Evolutionary conservation across 371 early-diverging fungal species (phyloP), one percentile per base, ranked within the genome.

Genomic region (Saksenaea oblongispora): DNA sequence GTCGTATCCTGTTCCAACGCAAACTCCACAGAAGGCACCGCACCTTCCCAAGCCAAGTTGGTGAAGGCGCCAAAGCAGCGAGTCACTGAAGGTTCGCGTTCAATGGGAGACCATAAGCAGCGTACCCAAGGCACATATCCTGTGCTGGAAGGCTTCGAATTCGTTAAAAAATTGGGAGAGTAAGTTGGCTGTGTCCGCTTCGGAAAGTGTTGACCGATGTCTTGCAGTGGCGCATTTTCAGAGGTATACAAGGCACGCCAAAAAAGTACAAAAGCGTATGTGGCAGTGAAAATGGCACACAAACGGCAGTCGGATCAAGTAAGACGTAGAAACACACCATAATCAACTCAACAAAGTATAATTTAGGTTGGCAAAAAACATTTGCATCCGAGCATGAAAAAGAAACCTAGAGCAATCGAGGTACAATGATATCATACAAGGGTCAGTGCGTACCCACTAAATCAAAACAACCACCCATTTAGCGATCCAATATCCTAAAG

Each of bases 211-310:
- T 17, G 9, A 55, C 14, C 34, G 35, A 26, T 44, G 34, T 51
- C 41, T 54, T 62, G 54, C 74, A 89, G 88, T 69, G 93, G 93
- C 54, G 93, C 91, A 18, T 93, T 91, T 72, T 89, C 90, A 57
- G 85, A 82, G 57, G 93, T 93, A 2, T 91, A 88, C 78, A 80
- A 84, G 58, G 51, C 51, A 22, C 51, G 51, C 51, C 51, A 47
- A 47, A 47, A 47, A 11, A 47, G 51, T 47, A 18, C 51, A 26
- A 47, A 47, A 2, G 9, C 18, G 22, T 47, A 47, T 26, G 94
- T 95, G 4, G 95, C 94, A 10, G 82, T 95, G 67, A 95, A 95
- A 71, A 87, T 91, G 0, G 91, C 93, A 1, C 73, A 86, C 66
- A 90, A 89, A 56, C 73, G 59, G 27, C 86, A 87, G 34, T 67